Evolutionary conservation across 2,329 filamentous ascomycete genomes (phyloP).

Genomic region (Pseudocercospora macadamiae): DNA sequence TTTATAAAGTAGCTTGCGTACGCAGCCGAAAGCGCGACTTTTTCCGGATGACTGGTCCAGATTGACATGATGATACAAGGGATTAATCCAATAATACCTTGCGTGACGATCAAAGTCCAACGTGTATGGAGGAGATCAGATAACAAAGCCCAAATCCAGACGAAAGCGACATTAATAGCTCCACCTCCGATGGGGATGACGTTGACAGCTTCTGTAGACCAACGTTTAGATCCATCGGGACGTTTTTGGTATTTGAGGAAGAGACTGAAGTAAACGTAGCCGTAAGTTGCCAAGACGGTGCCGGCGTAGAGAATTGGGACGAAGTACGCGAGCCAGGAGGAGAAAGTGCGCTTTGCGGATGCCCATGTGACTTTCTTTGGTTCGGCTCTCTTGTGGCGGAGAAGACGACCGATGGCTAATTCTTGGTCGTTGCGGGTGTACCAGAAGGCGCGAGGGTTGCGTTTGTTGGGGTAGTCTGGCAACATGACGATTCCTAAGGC

Average conservation of each 20-base stretch:
- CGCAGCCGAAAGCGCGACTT: conserved; percentile 49
- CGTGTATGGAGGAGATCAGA: conserved; percentile 55
- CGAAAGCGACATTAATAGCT: conserved; percentile 55
- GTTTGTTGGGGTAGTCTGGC: conserved; percentile 43
- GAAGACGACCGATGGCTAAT: conserved; percentile 49
- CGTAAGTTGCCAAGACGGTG: conserved; percentile 52
- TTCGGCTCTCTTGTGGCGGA: conserved; percentile 50
- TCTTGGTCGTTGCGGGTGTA: conserved; percentile 48
- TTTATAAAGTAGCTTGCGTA: conserved; percentile 59
- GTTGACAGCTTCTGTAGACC: conserved; percentile 52
- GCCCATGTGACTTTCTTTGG: conserved; percentile 51
- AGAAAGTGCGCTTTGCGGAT: conserved; percentile 49
- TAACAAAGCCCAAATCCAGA: conserved; percentile 59
- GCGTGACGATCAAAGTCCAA: conserved; percentile 55
- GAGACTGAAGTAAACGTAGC: conserved; percentile 52
- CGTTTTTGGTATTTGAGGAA: conserved; percentile 48
- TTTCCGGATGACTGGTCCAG: conserved; percentile 53
- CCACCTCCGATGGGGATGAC: conserved; percentile 54
- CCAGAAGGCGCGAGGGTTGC: conserved; percentile 47
- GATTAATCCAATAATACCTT: conserved; percentile 51
- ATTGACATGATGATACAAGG: conserved; percentile 57
- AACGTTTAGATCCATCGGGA: conserved; percentile 47
- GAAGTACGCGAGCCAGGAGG: conserved; percentile 51
- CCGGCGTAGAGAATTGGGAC: conserved; percentile 51
- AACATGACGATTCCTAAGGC: conserved; percentile 40